Evolutionary conservation across 495 filamentous ascomycete genomes (phyloP).

Genomic region (Xylona heveae): DNA sequence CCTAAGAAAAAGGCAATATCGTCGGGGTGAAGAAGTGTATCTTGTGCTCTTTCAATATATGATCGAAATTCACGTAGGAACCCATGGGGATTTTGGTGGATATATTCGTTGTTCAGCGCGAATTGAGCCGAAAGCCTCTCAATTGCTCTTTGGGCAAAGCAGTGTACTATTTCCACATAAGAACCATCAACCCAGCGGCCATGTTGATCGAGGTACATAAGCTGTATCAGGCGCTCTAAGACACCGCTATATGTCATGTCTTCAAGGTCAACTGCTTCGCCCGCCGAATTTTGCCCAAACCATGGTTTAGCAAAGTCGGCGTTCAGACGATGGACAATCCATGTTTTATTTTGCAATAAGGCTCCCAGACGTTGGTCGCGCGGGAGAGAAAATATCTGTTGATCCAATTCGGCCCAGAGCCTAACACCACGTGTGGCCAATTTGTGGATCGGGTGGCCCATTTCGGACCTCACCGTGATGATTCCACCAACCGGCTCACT

Average conservation of each 20-base stretch:
- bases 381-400: slow-evolving; percentile 15
- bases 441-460: slow-evolving; percentile 24
- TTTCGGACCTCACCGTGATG: slow-evolving; percentile 20
- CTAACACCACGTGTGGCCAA: slow-evolving; percentile 18
- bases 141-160: slow-evolving; percentile 13
- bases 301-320: slow-evolving; percentile 19
- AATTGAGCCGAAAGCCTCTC: slow-evolving; percentile 5
- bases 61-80: slow-evolving; percentile 4
- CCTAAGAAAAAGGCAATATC: slow-evolving; percentile 16
- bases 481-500: slow-evolving; percentile 13
- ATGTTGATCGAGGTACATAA: slow-evolving; percentile 18
- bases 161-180: slow-evolving; percentile 12
- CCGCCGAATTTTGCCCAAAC: slow-evolving; percentile 15
- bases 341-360: slow-evolving; percentile 10
- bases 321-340: slow-evolving; percentile 16
- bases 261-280: slow-evolving; percentile 13
- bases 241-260: slow-evolving; percentile 22
- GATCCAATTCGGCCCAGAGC: slow-evolving; percentile 20
- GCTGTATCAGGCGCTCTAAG: slow-evolving; percentile 12
- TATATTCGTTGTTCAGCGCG: slow-evolving; percentile 5
- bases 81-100: slow-evolving; percentile 3
- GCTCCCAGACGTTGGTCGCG: slow-evolving; percentile 12
- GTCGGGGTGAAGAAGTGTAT: slow-evolving; percentile 13
- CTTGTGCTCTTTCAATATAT: slow-evolving; percentile 9
- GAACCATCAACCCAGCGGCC: slow-evolving; percentile 19